A percentile compares a stretch with the other conserved stretches of the same genome.
Evolutionary conservation across 2,329 filamentous ascomycete species (phyloP).

Genomic region (Domatiomyces catenatus): DNA sequence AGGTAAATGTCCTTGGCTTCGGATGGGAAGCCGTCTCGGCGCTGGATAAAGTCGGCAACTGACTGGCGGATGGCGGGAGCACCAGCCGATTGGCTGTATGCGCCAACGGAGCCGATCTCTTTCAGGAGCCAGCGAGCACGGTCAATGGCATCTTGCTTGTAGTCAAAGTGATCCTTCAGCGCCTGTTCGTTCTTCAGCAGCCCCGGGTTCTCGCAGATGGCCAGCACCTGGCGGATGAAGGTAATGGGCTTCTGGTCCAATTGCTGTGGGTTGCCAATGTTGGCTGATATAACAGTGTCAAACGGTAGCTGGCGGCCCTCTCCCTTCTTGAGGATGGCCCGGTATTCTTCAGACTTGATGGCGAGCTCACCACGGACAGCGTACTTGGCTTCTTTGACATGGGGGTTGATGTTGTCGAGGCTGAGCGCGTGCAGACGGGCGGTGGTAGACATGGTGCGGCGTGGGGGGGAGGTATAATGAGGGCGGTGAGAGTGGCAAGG

Average conservation of each 20-base stretch:
- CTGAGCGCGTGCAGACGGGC: conserved; percentile 41
- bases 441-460: conserved; percentile 33
- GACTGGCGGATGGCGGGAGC: conserved; percentile 74
- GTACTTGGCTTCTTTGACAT: conserved; percentile 79
- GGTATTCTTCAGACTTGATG: conserved; percentile 81
- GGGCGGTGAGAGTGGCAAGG: background rate
- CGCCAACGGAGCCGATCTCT: conserved; percentile 79
- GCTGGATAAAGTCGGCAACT: conserved; percentile 82
- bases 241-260: conserved; percentile 97
- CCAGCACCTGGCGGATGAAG: conserved; percentile 94
- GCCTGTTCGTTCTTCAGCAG: conserved; percentile 71
- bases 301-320: conserved; percentile 52
- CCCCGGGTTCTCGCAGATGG: conserved; percentile 75
- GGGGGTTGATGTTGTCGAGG: conserved; percentile 79
- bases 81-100: conserved; percentile 90
- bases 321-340: conserved; percentile 48
- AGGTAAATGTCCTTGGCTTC: conserved; percentile 74
- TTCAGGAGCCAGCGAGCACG: conserved; percentile 67
- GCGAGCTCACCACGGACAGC: conserved; percentile 93
- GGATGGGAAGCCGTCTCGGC: conserved; percentile 77
- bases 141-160: conserved; percentile 77
- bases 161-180: conserved; percentile 60
- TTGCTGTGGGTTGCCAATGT: conserved; percentile 98
- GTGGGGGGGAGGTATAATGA: background rate
- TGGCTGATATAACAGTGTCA: conserved; percentile 81